phyloP scores from a whole-genome alignment of 257 asterid genomes.

The Salvia splendens region DNA sequence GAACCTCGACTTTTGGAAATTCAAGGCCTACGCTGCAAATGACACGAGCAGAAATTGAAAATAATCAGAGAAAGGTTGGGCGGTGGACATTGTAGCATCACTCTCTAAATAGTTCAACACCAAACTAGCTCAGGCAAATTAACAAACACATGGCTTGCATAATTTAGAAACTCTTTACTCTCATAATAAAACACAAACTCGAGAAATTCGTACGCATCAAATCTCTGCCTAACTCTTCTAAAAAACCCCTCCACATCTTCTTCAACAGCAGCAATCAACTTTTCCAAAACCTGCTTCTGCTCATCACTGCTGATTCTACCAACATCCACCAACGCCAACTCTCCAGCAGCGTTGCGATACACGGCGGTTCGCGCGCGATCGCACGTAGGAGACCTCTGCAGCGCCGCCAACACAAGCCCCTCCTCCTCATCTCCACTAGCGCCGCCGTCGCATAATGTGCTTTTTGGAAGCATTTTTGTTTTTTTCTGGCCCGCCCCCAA shows the following conservation, averaged over 20 bases:
- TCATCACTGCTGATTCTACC: conserved; percentile 49
- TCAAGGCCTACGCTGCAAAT: conserved; percentile 57
- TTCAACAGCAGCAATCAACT: conserved; percentile 49
- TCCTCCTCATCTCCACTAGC: conserved; percentile 51
- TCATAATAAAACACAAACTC: too few relatives aligned
- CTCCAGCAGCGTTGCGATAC: conserved; percentile 52
- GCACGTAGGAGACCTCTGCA: conserved; percentile 71
- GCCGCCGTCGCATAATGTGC: conserved; percentile 31
- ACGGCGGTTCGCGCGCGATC: conserved; percentile 62
- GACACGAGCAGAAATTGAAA: neutral
- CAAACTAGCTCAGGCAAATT: conserved; percentile 1
- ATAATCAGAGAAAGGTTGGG: too few relatives aligned
- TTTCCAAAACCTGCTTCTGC: conserved; percentile 57
- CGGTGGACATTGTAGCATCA: conserved; percentile 10
- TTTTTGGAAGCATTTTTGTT: conserved; percentile 38
- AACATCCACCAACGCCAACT: conserved; percentile 63
- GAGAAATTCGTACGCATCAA: conserved; percentile 62
- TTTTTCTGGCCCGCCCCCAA: conserved; percentile 30
- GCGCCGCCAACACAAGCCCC: conserved; percentile 59
- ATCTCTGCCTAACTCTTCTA: conserved; percentile 69
- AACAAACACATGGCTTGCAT: conserved; percentile 21
- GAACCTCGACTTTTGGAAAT: conserved; percentile 67
- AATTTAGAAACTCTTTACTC: neutral
- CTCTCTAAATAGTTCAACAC: neutral
- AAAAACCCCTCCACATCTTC: conserved; percentile 64